Evolutionary conservation across 164 flowering plant genomes (phyloP).

Genomic region (Chloranthus sessilifolius): DNA sequence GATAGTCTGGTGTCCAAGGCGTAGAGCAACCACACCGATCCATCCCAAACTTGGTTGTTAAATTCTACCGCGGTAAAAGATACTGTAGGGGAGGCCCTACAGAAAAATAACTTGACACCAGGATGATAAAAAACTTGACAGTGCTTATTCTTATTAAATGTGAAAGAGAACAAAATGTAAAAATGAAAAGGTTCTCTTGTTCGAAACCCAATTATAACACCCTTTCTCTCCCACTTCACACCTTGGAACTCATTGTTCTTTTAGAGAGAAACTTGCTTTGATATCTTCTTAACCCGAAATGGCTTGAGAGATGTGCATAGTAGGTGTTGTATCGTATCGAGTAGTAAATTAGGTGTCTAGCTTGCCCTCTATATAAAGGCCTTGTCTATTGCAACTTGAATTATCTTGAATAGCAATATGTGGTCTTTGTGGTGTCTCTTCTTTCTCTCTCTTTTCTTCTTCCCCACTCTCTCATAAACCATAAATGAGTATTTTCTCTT

Average conservation of each 20-base stretch:
- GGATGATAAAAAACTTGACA: conserved; percentile 5
- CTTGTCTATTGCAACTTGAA: no score
- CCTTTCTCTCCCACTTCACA: background rate
- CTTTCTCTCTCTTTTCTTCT: no score
- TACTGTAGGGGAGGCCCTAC: conserved; percentile 14
- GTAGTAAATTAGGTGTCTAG: no score
- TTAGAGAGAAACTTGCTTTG: background rate
- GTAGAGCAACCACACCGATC: conserved; percentile 1
- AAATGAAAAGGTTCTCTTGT: background rate
- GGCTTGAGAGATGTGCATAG: no score
- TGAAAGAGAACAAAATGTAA: no score
- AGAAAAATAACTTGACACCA: conserved; percentile 12
- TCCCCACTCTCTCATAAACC: no score
- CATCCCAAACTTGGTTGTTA: conserved; percentile 11
- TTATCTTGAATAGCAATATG: no score
- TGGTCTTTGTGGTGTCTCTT: no score
- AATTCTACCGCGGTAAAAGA: conserved; percentile 6
- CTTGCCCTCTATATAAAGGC: no score
- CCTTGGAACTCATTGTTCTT: background rate
- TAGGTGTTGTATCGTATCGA: no score
- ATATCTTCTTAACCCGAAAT: background rate
- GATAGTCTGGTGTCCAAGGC: background rate
- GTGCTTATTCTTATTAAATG: background rate
- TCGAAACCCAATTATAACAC: background rate
- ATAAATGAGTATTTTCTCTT: no score